These are phyloP conservation scores for Sordariomycetes sp. DNA, from an alignment of 2,329 filamentous ascomycete genomes.

Conservation along the genomic window DNA sequence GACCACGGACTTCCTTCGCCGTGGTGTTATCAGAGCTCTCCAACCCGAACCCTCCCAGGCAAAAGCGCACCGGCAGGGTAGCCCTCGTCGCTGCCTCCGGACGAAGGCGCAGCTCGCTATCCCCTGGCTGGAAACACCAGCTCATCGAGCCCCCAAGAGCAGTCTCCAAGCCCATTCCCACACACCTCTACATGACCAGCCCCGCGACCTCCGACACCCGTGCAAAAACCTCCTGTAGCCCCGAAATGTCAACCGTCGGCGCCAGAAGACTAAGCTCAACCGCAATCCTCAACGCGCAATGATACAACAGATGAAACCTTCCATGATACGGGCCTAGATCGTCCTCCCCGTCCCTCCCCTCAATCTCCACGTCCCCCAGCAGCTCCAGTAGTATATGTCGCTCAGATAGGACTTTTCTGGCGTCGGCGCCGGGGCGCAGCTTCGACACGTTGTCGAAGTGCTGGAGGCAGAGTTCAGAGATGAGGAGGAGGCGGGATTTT, in stretches of 20 bases:
- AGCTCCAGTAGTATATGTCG: neutral
- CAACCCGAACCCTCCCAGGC: too few species aligned
- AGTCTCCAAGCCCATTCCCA: too few species aligned
- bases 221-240: neutral
- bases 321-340: conserved; percentile 3
- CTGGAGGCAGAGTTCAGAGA: neutral
- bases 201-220: neutral
- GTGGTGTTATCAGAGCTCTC: too few species aligned
- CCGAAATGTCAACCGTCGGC: neutral
- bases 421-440: neutral
- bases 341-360: neutral
- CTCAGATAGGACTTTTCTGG: neutral
- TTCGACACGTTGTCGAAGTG: conserved; percentile 3
- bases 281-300: neutral
- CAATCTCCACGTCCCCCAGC: neutral
- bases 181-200: neutral
- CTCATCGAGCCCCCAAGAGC: too few species aligned
- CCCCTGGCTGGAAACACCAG: too few species aligned
- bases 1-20: too few species aligned
- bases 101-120: too few species aligned
- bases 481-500: neutral
- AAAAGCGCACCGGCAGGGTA: too few species aligned
- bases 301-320: conserved; percentile 1
- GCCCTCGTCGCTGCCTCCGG: too few species aligned
- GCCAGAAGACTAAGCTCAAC: neutral